Evolutionary conservation across 2,329 filamentous ascomycete genomes (phyloP), one percentile per base, ranked within the genome.

Genomic region (Alternaria sp.): DNA sequence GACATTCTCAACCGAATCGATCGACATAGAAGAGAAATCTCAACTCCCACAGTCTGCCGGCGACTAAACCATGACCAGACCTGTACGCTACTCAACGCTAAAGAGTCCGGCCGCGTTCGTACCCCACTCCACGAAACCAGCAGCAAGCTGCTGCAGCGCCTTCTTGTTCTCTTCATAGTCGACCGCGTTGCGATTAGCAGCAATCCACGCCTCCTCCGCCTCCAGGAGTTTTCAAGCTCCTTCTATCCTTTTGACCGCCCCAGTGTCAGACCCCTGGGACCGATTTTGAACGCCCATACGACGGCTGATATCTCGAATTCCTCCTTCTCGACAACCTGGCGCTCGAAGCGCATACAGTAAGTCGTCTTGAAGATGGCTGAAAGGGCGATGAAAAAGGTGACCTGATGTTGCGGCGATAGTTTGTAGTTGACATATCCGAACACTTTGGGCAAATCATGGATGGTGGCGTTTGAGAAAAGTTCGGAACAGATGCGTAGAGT

Each of bases 181-280:
- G 6, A 3, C 16, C 2, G 9, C 7, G 3, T n/a, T 16, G 16
- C 36, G 20, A 14, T 54, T 9, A 7, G n/a, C 22, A 11, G 14
- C 20, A 3, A 54, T 28, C 41, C 41, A 54, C 20, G 26, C 41
- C 51, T 54, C 51, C 16, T 54, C 51, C 16, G 41, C 22, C n/a
- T 1, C 41, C 30, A 51, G 16, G 18, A 43, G 16, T 6, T 32
- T 26, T 26, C 38, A 18, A 41, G 8, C 16, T 32, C 39, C 3
- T 5, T 53, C 28, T 26, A 44, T 4, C 51, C 51, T n/a, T 34
- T 32, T 7, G 30, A 26, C 26, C 38, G 28, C 7, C 39, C 51
- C 38, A 24, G 11, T 11, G 7, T 18, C 1, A 53, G 38, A 2
- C 39, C 51, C 14, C 20, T 30, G 1, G 38, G 38, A 16, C 51